Evolutionary conservation across 192 early-diverging fungal genomes (phyloP), one percentile per base, ranked within the genome.

Genomic region (Podila minutissima): DNA sequence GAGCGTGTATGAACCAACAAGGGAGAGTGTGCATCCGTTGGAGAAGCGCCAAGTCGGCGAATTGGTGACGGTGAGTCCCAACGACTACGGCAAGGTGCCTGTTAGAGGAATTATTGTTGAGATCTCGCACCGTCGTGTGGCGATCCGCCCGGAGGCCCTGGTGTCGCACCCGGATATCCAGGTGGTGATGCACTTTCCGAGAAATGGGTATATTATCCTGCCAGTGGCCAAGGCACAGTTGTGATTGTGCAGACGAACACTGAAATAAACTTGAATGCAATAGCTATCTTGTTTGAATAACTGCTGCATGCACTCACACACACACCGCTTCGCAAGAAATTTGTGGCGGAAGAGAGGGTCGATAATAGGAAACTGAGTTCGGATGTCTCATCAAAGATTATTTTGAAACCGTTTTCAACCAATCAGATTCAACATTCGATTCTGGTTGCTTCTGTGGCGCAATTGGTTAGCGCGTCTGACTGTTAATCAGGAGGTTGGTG

Each of bases 81-180:
- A 85, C 48, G 85, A 86, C 33, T 83, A 85, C 59, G 85, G 85
- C 20, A 85, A 83, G 48, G 57, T 82, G 31, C 78, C 83, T 59
- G 69, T 75, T 8, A 61, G 33, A 26, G 83, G 83, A 8, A 29
- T 28, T 33, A 72, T 84, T 68, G 67, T 84, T 1, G 69, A 67
- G 62, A 67, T 82, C 20, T 51, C 68, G 0, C 20, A 17, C 17
- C 38, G 48, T 6, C 7, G 46, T 12, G 64, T 83, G 5, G 50
- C 17, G 10, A 83, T 83, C 46, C 60, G 48, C 8, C 81, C 81
- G 5, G 67, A 75, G 22, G 59, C 66, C 0, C 22, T 55, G 10
- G 35, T 61, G 15, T 26, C 22, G n/a, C 62, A 62, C 53, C 19
- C 33, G 41, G 67, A 69, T 33, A 67, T 55, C 41, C 49, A 31